phyloP scores from a whole-genome alignment of 805 yeast species.

The Yamadazyma sp. region DNA sequence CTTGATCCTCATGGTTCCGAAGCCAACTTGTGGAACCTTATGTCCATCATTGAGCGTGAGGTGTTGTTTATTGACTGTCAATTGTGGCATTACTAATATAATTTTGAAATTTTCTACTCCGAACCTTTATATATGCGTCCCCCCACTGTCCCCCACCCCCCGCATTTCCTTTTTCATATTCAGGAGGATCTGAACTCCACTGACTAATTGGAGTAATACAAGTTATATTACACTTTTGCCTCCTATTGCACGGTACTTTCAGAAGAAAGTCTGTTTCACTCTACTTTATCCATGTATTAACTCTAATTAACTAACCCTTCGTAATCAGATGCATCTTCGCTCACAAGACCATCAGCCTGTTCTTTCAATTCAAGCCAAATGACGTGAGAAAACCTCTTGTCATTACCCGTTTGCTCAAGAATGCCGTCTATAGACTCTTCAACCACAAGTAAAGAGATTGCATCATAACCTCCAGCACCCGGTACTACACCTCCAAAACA shows the following conservation, averaged over 20 bases:
- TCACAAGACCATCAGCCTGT: slow-evolving; percentile 56
- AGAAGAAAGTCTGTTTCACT: no score
- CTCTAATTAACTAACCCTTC: slow-evolving; percentile 4
- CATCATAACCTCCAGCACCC: slow-evolving; percentile 98
- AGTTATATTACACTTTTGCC: no score
- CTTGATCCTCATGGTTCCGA: slow-evolving; percentile 14
- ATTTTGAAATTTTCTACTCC: no score
- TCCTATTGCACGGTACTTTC: no score
- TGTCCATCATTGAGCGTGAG: slow-evolving; percentile 11
- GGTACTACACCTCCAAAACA: slow-evolving; percentile 96
- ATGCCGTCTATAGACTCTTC: slow-evolving; percentile 40
- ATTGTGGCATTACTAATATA: slow-evolving; percentile 4
- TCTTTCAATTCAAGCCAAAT: slow-evolving; percentile 69
- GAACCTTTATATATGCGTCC: no score
- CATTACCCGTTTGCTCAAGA: slow-evolving; percentile 17
- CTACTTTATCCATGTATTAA: slow-evolving; percentile 2
- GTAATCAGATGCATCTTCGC: slow-evolving; percentile 44
- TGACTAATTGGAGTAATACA: no score
- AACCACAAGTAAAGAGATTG: slow-evolving; percentile 70
- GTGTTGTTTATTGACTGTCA: not conserved
- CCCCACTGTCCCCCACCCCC: no score
- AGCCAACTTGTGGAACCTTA: slow-evolving; percentile 16
- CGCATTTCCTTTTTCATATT: no score
- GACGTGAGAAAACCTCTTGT: slow-evolving; percentile 44
- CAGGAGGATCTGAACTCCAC: no score